These are phyloP conservation scores for Hygrophorus russula DNA, from an alignment of 768 basidiomycete genomes.

Conservation along the genomic window DNA sequence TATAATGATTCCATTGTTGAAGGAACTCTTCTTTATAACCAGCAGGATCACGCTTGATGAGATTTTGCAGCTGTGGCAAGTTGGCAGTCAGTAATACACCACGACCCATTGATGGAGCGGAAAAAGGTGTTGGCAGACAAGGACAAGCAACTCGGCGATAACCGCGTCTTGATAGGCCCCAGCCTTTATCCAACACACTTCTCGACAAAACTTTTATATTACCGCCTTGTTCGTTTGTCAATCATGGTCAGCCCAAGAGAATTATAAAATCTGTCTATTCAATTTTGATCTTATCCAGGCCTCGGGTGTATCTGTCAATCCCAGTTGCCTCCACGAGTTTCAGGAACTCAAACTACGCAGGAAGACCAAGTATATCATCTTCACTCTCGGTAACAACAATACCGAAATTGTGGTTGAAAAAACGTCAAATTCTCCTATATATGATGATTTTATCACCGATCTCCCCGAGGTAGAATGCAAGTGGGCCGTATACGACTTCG, in stretches of 20 bases:
- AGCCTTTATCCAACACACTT: no score
- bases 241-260: not conserved
- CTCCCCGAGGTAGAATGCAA: conserved; percentile 68
- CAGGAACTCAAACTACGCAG: conserved; percentile 68
- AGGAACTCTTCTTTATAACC: conserved; percentile 93
- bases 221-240: no score
- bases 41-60: conserved; percentile 88
- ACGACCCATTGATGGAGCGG: conserved; percentile 32
- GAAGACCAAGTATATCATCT: conserved; percentile 79
- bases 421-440: conserved; percentile 34
- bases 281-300: conserved; percentile 22
- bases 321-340: conserved; percentile 46
- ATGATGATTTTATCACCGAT: conserved; percentile 63
- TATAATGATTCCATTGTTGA: conserved; percentile 95
- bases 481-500: conserved; percentile 92
- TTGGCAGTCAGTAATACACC: conserved; percentile 79
- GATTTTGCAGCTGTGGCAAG: conserved; percentile 90
- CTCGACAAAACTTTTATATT: no score
- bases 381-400: conserved; percentile 43
- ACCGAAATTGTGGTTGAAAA: conserved; percentile 77
- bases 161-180: no score
- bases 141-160: no score
- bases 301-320: conserved; percentile 57
- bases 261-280: not conserved
- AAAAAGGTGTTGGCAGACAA: not conserved